These are phyloP conservation scores for Vaccinium corymbosum DNA, from an alignment of 148 eudicot genomes.

Conservation along the genomic window DNA sequence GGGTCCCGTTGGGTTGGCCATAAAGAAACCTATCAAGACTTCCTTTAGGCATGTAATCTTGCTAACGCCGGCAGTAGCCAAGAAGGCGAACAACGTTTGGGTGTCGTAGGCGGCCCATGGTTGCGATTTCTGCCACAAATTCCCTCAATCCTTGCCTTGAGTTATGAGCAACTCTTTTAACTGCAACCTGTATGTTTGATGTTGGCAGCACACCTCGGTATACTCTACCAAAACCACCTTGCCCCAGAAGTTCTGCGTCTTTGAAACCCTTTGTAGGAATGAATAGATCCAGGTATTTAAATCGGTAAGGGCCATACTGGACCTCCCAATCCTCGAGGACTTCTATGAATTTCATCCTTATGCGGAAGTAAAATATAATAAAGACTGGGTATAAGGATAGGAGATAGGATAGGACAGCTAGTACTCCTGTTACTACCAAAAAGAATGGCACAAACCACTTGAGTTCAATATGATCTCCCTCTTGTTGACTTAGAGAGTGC, in stretches of 20 bases:
- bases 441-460: no score
- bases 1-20: neutral
- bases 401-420: no score
- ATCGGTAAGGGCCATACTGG: constrained; percentile 3
- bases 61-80: constrained; percentile 10
- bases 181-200: neutral
- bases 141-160: constrained; percentile 12
- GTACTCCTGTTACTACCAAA: no score
- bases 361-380: no score
- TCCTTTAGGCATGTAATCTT: neutral
- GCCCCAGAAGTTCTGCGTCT: neutral
- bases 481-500: neutral
- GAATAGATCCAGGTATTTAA: neutral
- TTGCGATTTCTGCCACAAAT: constrained; percentile 15
- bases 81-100: neutral
- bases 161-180: neutral
- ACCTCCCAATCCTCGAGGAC: constrained; percentile 12
- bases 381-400: no score
- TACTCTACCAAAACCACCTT: constrained; percentile 8
- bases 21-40: constrained; percentile 1
- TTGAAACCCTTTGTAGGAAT: neutral
- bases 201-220: neutral
- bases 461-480: no score
- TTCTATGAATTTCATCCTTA: neutral
- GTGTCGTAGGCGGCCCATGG: constrained; percentile 5